Conservation (phyloP, 768 basidiomycete genomes). For the Termitomyces sp. region DNA sequence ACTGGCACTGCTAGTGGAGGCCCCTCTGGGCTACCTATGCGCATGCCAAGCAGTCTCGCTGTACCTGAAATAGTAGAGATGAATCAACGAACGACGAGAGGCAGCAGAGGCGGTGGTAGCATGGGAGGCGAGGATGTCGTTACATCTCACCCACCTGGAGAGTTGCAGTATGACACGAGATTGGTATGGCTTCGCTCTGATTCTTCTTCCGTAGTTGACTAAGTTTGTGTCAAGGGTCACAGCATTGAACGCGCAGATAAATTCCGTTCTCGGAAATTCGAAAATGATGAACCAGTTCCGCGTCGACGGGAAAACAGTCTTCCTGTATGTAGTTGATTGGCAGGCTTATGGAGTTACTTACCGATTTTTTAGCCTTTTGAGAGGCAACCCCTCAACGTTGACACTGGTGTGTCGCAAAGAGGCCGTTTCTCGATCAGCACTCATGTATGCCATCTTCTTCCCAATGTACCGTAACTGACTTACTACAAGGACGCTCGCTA, state of each 20-base stretch:
- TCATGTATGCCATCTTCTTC: background rate
- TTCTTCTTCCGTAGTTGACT: background rate
- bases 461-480: background rate
- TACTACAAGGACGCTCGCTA: constrained; percentile 1
- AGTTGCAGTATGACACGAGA: constrained; percentile 17
- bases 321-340: constrained; percentile 8
- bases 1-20: constrained; percentile 4
- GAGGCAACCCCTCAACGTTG: constrained; percentile 3
- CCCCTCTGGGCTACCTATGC: constrained; percentile 5
- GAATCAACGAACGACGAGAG: constrained; percentile 2
- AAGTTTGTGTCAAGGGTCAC: constrained; percentile 4
- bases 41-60: background rate
- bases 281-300: constrained; percentile 2
- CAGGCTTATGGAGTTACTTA: background rate
- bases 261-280: constrained; percentile 11
- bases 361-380: constrained; percentile 3
- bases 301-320: constrained; percentile 10
- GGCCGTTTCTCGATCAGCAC: constrained; percentile 5
- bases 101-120: constrained; percentile 5
- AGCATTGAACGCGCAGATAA: constrained; percentile 8
- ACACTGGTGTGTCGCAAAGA: background rate
- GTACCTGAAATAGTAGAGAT: background rate
- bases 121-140: constrained; percentile 10
- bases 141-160: constrained; percentile 15
- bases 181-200: constrained; percentile 7